Base-by-base conservation (phyloP, 345 rosid species). In the Eucalyptus cloeziana region DNA sequence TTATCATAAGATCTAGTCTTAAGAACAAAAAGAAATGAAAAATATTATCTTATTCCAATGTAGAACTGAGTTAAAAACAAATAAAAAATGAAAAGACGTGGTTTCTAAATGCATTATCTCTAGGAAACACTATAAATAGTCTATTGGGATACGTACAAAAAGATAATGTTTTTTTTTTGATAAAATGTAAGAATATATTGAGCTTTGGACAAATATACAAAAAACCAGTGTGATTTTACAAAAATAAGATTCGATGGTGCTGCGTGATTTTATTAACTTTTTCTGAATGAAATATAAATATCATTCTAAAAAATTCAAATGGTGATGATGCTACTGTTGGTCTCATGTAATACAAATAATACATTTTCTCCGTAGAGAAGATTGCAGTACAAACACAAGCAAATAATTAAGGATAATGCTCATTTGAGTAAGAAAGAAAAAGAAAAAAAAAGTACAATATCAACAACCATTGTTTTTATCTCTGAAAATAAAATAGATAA, bases 391-490 rank as follows among this genome's bases (percentile, higher is more conserved):
- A 31, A 1, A 31, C 40, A 4, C 12, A 2, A 69, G 37, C 43
- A 69, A 64, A 13, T 31, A 1, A 69, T 33, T 1, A 69, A 69
- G 43, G 21, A 69, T 1, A 17, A 31, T 2, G 1, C 22, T 16
- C 22, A 17, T 3, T 17, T 11, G 0, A 69, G 43, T 3, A 7
- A 51, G 56, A 51, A 33, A 67, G 37, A 67, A 19, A 33, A 31
- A 16, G 67, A 12, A 69, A 16, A 60, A 60, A 37, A 31, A 31
- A 69, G 5, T 2, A 16, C 40, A 31, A 69, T 33, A 31, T 31
- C 7, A 13, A 4, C 0, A 0, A 1, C 12, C 12, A 67, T 67
- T 31, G 79, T 67, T 67, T 67, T 67, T 1, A 1, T 40, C 40
- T 40, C 40, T 40, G 40, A 40, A 40, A 40, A 40, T 40, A 40